Evolutionary conservation across 2,329 filamentous ascomycete species (phyloP).

Genomic region (Verticillium nubilum): DNA sequence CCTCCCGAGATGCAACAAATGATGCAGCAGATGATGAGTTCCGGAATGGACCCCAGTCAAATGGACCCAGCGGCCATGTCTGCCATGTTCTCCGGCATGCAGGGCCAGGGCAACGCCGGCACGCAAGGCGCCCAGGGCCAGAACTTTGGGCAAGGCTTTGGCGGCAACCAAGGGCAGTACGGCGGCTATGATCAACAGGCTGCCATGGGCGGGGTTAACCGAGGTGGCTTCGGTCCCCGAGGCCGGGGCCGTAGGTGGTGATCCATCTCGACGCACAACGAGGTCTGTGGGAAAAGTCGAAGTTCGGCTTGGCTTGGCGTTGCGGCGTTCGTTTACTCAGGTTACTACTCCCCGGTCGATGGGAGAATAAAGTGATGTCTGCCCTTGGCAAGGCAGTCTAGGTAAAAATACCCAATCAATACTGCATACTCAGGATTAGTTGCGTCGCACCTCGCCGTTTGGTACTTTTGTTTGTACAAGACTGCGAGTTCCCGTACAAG

Average conservation of each 20-base stretch:
- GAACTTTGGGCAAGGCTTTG: slow-evolving; percentile 47
- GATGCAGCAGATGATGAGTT: slow-evolving; percentile 66
- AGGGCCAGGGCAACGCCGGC: slow-evolving; percentile 30
- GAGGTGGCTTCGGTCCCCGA: slow-evolving; percentile 19
- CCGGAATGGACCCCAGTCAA: slow-evolving; percentile 59
- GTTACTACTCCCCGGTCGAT: background rate
- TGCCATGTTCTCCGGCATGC: slow-evolving; percentile 56
- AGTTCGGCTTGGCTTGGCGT: background rate
- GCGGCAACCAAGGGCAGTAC: slow-evolving; percentile 47
- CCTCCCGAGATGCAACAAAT: slow-evolving; percentile 61
- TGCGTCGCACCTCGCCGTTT: background rate
- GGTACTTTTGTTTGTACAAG: background rate
- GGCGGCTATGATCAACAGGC: slow-evolving; percentile 41
- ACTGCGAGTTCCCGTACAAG: background rate
- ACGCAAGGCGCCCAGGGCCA: slow-evolving; percentile 45
- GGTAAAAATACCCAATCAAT: background rate
- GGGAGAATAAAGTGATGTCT: background rate
- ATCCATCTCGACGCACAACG: background rate
- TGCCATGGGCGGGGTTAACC: slow-evolving; percentile 34
- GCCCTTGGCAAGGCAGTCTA: background rate
- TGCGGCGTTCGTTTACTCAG: background rate
- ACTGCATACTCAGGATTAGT: background rate
- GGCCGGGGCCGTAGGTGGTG: slow-evolving; percentile 23
- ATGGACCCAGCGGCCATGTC: slow-evolving; percentile 57
- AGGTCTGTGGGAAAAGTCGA: background rate